Base-by-base conservation (phyloP, 2,329 filamentous ascomycete genomes). In the Penicillium griseofulvum region DNA sequence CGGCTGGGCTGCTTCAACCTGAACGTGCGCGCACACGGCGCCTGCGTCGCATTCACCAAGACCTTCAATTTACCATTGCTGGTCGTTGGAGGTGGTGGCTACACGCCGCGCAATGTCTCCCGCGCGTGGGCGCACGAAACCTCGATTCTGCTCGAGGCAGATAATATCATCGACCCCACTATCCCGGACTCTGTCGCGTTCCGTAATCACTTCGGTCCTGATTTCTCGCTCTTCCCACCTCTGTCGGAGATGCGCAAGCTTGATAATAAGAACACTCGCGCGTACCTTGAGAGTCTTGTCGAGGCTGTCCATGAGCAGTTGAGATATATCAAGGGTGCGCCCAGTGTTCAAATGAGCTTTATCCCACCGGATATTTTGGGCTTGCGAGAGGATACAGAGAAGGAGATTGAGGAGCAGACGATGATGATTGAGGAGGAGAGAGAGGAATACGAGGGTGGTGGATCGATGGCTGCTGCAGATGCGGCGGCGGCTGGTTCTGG, bases 101-200 rank as follows among this genome's bases (percentile, higher is more conserved):
- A 99, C 75, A 99, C 94, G 14, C 92, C 94, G 5, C 86, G 93
- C 61, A 99, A 99, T 68, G 94, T 99, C 7, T 94, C 94, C 39
- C 88, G 94, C 51, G 91, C 93, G 29, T 99, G 94, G 94, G 91
- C 92, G 24, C 93, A 96, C 75, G 94, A 99, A 77, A 99, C 94
- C 12, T 89, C 89, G 57, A 90, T 97, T 63, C 91, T 91, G 57
- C 89, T 95, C 59, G 86, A 87, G 63, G 86, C 86, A 54, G 81
- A 88, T 57, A 81, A 88, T 60, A 83, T 84, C 54, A 87, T 97
- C 60, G 78, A 83, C 70, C 83, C 88, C 17, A 82, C 85, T 12
- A 87, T 97, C 28, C 93, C 94, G 0, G 76, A 83, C 34, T 87
- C 95, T 66, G 86, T 93, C 8, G 90, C 91, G 0, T 95, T 93